Base-by-base conservation (phyloP, 169 alveolate species). In the Besnoitia besnoiti region DNA sequence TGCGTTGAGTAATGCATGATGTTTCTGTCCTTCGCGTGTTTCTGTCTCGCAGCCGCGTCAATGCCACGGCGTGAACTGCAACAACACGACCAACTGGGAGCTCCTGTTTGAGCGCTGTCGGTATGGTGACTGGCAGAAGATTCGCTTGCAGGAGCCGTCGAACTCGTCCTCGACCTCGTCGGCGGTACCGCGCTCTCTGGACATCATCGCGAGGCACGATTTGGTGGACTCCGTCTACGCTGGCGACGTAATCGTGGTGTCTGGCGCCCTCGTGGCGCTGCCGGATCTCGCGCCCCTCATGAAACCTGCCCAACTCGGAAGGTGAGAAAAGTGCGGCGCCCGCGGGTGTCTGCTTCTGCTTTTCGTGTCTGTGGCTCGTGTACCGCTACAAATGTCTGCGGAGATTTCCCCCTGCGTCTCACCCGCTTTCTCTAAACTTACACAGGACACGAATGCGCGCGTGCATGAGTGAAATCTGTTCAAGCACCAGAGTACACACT, bases 161-260 rank as follows among this genome's bases (percentile, higher is more conserved):
- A 99, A 98, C 94, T 97, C 97, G 77, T 97, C 96, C 76, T 97
- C 98, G 46, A 99, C 99, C 10, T 97, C 99, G 7, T 99, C 99
- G 8, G 96, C 99, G 24, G 98, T 99, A 99, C 99, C 99, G 27
- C 95, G 99, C 90, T 97, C 99, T 44, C 97, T 99, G 88, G 99
- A 99, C 93, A 98, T 98, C 7, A 98, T 99, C 39, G 94, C 98
- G 88, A 96, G 99, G 76, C 97, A 98, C 88, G 99, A 98, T 85
- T 94, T 98, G 76, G 99, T 98, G 37, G 99, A 98, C 94, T 93
- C 95, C 30, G 98, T 98, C 27, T 98, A 99, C 93, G 99, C 99
- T 19, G 99, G 99, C 44, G 99, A 99, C 95, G 96, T 97, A 73
- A 97, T 98, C 37, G 96, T 96, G 61, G 97, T 98, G 62, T 97